Evolutionary conservation across 768 basidiomycete species (phyloP).

Genomic region (Mycena rosella): DNA sequence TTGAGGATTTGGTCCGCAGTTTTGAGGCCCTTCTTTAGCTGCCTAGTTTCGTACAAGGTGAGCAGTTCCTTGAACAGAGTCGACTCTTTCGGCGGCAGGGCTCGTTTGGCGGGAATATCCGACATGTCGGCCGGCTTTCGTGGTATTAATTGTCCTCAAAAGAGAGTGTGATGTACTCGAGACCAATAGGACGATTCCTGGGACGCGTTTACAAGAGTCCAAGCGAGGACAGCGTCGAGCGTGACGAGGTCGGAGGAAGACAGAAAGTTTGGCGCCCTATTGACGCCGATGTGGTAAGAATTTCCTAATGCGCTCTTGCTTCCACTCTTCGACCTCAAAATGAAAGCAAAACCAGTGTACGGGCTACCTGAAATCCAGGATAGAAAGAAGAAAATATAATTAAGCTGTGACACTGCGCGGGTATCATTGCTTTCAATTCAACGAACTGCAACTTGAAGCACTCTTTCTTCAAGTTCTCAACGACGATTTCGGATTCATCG

Average conservation of each 20-base stretch:
- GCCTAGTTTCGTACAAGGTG: conserved; percentile 88
- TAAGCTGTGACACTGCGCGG: too few relatives aligned
- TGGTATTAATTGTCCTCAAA: not conserved
- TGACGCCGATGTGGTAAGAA: conserved; percentile 8
- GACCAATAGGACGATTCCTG: not conserved
- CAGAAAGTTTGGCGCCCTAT: not conserved
- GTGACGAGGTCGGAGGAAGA: not conserved
- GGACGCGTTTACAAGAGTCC: not conserved
- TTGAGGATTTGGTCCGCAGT: conserved; percentile 94
- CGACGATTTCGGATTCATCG: too few relatives aligned
- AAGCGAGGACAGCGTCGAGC: not conserved
- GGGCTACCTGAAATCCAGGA: too few relatives aligned
- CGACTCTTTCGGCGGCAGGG: conserved; percentile 85
- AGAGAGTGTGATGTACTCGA: not conserved
- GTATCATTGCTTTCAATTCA: too few relatives aligned
- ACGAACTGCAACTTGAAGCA: too few relatives aligned
- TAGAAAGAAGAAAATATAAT: too few relatives aligned
- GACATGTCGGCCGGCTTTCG: conserved; percentile 17
- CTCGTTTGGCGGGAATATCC: conserved; percentile 59
- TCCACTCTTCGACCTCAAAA: too few relatives aligned
- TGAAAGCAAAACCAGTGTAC: too few relatives aligned
- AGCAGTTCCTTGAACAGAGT: conserved; percentile 89
- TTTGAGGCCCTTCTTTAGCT: conserved; percentile 91
- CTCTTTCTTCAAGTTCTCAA: too few relatives aligned
- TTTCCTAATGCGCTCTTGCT: too few relatives aligned